phyloP scores from a whole-genome alignment of 257 asterid genomes.

The Scutellaria minor region DNA sequence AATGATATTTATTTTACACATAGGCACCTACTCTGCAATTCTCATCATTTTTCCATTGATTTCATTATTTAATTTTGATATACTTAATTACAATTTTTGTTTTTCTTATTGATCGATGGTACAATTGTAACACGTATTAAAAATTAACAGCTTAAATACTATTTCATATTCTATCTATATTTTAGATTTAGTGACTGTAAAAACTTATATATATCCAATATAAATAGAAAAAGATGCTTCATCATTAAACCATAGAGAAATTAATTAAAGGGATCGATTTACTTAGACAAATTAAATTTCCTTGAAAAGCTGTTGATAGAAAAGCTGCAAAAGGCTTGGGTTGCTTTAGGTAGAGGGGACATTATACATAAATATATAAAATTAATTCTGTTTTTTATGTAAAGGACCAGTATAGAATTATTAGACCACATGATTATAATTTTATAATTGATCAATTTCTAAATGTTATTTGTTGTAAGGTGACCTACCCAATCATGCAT shows the following conservation, averaged over 20 bases:
- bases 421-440: conserved; percentile 48
- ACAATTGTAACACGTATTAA: too few relatives aligned
- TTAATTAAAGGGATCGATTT: conserved; percentile 11
- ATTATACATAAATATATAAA: conserved; percentile 28
- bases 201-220: not conserved
- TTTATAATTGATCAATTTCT: not conserved
- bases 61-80: too few relatives aligned
- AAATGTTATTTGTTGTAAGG: conserved; percentile 12
- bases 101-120: too few relatives aligned
- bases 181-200: too few relatives aligned
- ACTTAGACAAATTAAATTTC: conserved; percentile 30
- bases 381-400: conserved; percentile 11
- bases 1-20: too few relatives aligned
- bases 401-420: conserved; percentile 45
- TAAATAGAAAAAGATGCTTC: not conserved
- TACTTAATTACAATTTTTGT: too few relatives aligned
- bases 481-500: conserved; percentile 34
- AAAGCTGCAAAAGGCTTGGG: conserved; percentile 50
- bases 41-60: too few relatives aligned
- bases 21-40: too few relatives aligned
- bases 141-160: too few relatives aligned
- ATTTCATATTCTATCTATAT: too few relatives aligned
- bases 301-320: conserved; percentile 36
- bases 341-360: conserved; percentile 58
- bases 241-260: conserved; percentile 16